Evolutionary conservation across 1,139 yeast species (phyloP).

Genomic region (Kazachstania sp.): DNA sequence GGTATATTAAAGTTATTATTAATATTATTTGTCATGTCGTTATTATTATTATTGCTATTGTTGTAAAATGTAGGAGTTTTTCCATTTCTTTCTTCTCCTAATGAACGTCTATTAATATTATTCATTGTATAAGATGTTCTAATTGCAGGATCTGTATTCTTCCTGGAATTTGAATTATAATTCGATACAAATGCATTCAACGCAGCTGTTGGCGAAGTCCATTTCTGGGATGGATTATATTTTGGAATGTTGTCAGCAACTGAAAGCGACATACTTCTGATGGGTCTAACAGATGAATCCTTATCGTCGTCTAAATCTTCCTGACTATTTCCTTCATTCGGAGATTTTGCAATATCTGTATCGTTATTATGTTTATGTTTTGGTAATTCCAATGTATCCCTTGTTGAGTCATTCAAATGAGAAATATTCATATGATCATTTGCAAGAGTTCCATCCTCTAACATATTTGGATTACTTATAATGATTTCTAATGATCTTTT

Average conservation of each 20-base stretch:
- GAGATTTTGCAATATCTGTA: background rate
- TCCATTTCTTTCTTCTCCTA: slow-evolving; percentile 9
- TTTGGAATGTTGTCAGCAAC: slow-evolving; percentile 4
- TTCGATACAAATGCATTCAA: slow-evolving; percentile 44
- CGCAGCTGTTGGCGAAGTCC: slow-evolving; percentile 57
- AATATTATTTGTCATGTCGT: no score
- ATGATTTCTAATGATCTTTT: slow-evolving; percentile 64
- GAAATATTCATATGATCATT: background rate
- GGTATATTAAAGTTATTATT: slow-evolving; percentile 2
- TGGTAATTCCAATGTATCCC: no score
- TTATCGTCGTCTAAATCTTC: background rate
- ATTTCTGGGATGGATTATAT: slow-evolving; percentile 8
- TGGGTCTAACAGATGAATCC: background rate
- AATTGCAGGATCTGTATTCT: slow-evolving; percentile 3
- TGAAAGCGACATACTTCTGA: slow-evolving; percentile 6
- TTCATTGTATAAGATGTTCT: slow-evolving; percentile 1
- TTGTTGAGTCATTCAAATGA: background rate
- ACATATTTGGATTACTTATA: slow-evolving; percentile 26
- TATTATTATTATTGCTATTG: slow-evolving; percentile 5
- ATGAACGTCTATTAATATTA: background rate
- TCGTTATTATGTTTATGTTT: background rate
- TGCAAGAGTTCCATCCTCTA: slow-evolving; percentile 7
- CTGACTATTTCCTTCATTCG: slow-evolving; percentile 1
- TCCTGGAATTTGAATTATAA: background rate
- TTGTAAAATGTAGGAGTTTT: slow-evolving; percentile 6